Conservation (phyloP, 2,329 filamentous ascomycete species). For the Ophiocordyceps polyrhachis-furcata region DNA sequence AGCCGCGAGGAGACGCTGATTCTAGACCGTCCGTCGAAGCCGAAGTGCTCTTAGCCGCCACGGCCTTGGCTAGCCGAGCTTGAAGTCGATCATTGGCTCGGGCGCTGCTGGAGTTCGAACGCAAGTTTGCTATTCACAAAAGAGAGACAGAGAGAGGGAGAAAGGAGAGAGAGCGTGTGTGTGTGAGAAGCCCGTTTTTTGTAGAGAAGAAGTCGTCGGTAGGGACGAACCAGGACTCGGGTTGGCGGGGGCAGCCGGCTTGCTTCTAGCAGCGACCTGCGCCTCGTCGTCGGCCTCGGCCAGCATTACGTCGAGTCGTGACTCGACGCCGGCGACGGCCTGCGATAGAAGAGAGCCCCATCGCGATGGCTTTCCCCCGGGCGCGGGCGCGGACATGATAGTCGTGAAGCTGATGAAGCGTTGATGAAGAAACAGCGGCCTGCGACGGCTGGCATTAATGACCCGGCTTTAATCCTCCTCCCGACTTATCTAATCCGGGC, state of each 20-base stretch:
- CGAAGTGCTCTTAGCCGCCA: constrained; percentile 46
- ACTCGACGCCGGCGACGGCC: constrained; percentile 86
- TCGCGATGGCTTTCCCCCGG: constrained; percentile 29
- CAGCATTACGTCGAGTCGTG: constrained; percentile 77
- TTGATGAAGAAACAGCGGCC: not conserved
- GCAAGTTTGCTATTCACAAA: constrained; percentile 23
- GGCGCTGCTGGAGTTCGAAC: constrained; percentile 43
- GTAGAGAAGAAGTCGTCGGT: not conserved
- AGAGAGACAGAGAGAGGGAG: not conserved
- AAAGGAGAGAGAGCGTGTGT: not conserved
- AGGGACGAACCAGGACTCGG: constrained; percentile 7
- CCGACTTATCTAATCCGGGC: not conserved
- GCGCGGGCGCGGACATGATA: constrained; percentile 26
- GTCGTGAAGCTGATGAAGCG: not conserved
- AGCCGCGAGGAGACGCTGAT: constrained; percentile 15
- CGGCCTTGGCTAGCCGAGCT: constrained; percentile 72
- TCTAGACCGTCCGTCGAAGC: constrained; percentile 24
- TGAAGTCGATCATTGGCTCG: constrained; percentile 67
- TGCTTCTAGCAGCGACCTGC: not conserved
- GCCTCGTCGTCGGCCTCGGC: constrained; percentile 46
- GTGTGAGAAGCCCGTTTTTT: not conserved
- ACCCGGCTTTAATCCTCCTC: not conserved
- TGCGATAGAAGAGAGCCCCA: constrained; percentile 74
- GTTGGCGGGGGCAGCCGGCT: constrained; percentile 10
- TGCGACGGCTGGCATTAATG: no score